A percentile compares a stretch with the other conserved stretches of the same genome.
These are phyloP conservation scores for Myriosclerotinia curreyana DNA, from an alignment of 2,329 filamentous ascomycete species.

Conservation along the genomic window DNA sequence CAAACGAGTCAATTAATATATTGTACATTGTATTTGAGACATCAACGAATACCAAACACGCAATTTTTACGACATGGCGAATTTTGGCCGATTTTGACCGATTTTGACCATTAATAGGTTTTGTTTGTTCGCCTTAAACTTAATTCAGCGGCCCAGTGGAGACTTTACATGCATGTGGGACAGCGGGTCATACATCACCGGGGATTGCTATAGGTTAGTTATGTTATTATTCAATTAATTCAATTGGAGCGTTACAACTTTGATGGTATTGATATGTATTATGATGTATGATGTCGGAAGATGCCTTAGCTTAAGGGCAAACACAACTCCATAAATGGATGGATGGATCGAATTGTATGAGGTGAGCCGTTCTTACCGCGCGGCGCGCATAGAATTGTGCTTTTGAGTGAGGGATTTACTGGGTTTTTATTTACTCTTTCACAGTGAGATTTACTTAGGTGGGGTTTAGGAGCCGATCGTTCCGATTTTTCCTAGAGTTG, in stretches of 20 bases:
- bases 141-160: conserved; percentile 3
- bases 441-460: conserved; percentile 2
- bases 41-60: neutral
- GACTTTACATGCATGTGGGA: conserved; percentile 2
- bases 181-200: neutral
- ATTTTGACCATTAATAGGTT: neutral
- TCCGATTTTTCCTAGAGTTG: conserved; percentile 2
- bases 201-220: neutral
- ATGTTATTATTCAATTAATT: neutral
- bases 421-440: neutral
- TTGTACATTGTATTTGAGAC: neutral
- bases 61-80: conserved; percentile 8
- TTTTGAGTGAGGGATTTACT: conserved; percentile 17
- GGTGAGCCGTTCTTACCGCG: conserved; percentile 11
- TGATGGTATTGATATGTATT: neutral
- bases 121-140: conserved; percentile 11
- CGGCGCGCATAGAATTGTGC: neutral
- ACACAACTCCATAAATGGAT: conserved; percentile 4
- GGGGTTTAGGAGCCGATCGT: conserved; percentile 3
- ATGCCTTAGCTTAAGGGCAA: neutral
- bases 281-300: neutral
- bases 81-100: neutral
- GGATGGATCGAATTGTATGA: conserved; percentile 1
- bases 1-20: conserved; percentile 12
- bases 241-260: neutral